Evolutionary conservation across 768 basidiomycete genomes (phyloP), one percentile per base, ranked within the genome.

Genomic region (Boletus insuetus): DNA sequence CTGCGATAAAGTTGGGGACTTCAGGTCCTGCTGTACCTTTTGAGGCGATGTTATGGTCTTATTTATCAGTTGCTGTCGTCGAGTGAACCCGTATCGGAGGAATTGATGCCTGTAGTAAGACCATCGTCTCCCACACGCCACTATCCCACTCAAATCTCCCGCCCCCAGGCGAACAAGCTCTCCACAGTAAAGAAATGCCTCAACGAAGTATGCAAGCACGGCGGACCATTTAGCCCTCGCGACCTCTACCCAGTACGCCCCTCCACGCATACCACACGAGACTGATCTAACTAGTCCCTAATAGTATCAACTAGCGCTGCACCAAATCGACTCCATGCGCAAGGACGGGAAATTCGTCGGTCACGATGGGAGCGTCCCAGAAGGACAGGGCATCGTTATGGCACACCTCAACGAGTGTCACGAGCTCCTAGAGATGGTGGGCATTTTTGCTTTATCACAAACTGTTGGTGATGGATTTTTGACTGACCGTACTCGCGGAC

Each of bases 331-430:
- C 70, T 87, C 86, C 0, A 77, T 97, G 76, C 82, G 95, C 43
- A 87, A 86, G 70, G 97, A 99, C 56, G 97, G 96, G 40, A 94
- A 91, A 65, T 98, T 98, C 65, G 75, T 94, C 24, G 91, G 92
- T 22, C 78, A 82, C 17, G 95, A 97, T 63, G 95, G 96, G 1
- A 77, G 80, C 26, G 83, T 98, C 61, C 96, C 96, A 1, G 96
- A 98, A 70, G 96, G 96, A 3, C 96, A 98, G 69, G 96, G 92
- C 14, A 93, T 96, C 62, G 81, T 98, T 50, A 94, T 94, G 80
- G 95, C 96, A 4, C 94, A 98, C 70, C 75, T 98, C 48, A 94
- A 89, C 59, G 96, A 98, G 72, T 96, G 94, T 55, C 96, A 98
- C 65, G 96, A 98, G 70, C 75, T 98, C 52, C 77, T 98, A 13